Evolutionary conservation across 73 alveolate genomes (phyloP), one percentile per base, ranked within the genome.

Genomic region (Paramecium sexaurelia): DNA sequence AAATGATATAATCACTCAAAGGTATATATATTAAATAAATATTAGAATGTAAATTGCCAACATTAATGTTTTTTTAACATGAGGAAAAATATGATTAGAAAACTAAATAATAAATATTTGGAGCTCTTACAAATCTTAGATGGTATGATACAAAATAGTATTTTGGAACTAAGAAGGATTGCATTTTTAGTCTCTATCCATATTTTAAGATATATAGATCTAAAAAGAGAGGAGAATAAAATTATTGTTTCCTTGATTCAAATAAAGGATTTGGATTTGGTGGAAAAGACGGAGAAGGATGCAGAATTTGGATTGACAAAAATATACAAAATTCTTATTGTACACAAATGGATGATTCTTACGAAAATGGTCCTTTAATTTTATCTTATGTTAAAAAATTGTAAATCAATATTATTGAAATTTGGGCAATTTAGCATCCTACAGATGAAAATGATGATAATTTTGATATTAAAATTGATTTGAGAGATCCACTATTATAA

Each of bases 231-330:
- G 33, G 32, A 36, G 87, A 73, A 39, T 20, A 73, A 39, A 73
- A 73, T 36, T 73, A 33, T 36, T 73, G 57, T 36, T 73, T 27
- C 35, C 55, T 73, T 33, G 87, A 73, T 73, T 33, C 66, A 2
- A 73, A 73, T 32, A 73, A 73, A 36, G 87, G 87, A 17, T 15
- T 73, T 36, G 83, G 83, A 0, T 61, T 61, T 61, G 87, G 87
- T 15, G 55, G 55, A 10, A 73, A 36, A 19, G 19, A 73, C 35
- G 87, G 87, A 27, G 32, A 73, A 37, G 57, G 57, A 1, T 73
- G 22, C 13, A 73, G 87, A 73, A 39, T 73, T n/a, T 73, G 87
- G 87, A 73, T 73, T 73, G 87, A 73, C 35, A 73, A 39, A n/a
- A 20, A 73, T 20, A n/a, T 73, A 13, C 0, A 73, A 22, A 33